Percentiles rank a stretch among this genome's conserved stretches.
phyloP scores from a whole-genome alignment of 768 basidiomycete genomes.

The Suillus tomentosus region DNA sequence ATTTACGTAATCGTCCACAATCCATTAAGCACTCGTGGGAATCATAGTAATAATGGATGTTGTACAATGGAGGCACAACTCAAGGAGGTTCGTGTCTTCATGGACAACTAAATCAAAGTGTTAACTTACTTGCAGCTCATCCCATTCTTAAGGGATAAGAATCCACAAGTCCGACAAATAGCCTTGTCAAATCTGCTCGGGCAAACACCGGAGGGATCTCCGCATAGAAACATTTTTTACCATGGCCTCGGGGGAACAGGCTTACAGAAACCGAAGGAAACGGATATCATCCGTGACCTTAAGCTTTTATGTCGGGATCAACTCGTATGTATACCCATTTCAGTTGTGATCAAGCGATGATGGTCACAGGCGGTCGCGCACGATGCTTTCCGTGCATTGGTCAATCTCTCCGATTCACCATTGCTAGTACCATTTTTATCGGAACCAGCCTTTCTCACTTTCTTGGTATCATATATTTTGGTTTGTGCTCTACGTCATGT shows the following conservation, averaged over 20 bases:
- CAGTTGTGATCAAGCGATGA: slow-evolving; percentile 18
- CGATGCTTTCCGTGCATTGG: slow-evolving; percentile 90
- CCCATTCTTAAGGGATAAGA: slow-evolving; percentile 82
- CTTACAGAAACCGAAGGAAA: slow-evolving; percentile 60
- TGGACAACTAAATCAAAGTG: slow-evolving; percentile 9
- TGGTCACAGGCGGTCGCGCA: slow-evolving; percentile 77
- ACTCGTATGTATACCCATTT: slow-evolving; percentile 49
- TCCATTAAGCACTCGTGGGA: slow-evolving; percentile 24
- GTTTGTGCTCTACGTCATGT: slow-evolving; percentile 42
- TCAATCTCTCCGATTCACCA: slow-evolving; percentile 89
- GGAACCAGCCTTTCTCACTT: slow-evolving; percentile 72
- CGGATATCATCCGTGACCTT: slow-evolving; percentile 73
- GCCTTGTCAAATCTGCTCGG: slow-evolving; percentile 83
- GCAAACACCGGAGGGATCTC: slow-evolving; percentile 72
- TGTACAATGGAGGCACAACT: slow-evolving; percentile 40
- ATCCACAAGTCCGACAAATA: slow-evolving; percentile 85
- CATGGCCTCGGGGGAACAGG: slow-evolving; percentile 58
- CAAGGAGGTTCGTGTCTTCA: slow-evolving; percentile 36
- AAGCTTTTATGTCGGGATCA: slow-evolving; percentile 89
- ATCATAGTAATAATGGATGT: slow-evolving; percentile 3
- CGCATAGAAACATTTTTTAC: slow-evolving; percentile 77
- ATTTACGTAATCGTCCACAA: slow-evolving; percentile 26
- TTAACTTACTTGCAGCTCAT: slow-evolving; percentile 55
- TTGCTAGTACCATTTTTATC: slow-evolving; percentile 65
- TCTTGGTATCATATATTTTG: slow-evolving; percentile 87